Percentiles rank a stretch among this genome's conserved stretches.
phyloP scores from a whole-genome alignment of 2,329 filamentous ascomycete species.

The Aspergillus fumigatiaffinis region DNA sequence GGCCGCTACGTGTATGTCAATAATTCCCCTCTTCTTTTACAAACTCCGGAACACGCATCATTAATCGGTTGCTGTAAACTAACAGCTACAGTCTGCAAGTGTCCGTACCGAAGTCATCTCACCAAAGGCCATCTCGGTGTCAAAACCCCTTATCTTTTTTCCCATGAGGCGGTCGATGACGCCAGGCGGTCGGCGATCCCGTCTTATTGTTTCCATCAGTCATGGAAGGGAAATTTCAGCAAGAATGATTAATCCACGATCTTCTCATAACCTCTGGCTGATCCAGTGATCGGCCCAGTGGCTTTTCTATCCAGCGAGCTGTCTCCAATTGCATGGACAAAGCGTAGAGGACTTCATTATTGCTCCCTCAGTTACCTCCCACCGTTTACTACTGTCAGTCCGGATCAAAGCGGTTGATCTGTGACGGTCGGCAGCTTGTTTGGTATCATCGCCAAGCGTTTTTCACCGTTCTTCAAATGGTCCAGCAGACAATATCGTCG shows the following conservation, averaged over 20 bases:
- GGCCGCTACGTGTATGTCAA: background rate
- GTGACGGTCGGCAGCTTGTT: background rate
- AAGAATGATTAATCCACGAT: background rate
- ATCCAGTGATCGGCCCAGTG: background rate
- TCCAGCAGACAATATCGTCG: constrained; percentile 5
- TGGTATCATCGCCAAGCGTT: background rate
- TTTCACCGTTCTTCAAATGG: constrained; percentile 12
- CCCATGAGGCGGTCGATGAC: constrained; percentile 2
- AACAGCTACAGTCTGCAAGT: background rate
- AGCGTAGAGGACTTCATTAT: background rate
- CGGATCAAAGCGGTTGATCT: background rate
- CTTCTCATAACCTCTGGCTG: background rate
- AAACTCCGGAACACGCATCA: too few species aligned
- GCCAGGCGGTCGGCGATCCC: constrained; percentile 7
- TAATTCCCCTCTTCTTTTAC: too few species aligned
- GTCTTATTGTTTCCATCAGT: background rate
- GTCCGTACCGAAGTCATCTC: background rate
- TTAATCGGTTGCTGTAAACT: background rate
- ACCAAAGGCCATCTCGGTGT: background rate
- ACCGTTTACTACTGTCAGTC: background rate
- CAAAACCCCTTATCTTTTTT: background rate
- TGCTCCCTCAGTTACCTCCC: background rate
- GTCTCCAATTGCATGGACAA: background rate
- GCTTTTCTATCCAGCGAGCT: background rate
- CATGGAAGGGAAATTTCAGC: background rate